Conservation (phyloP, 768 basidiomycete genomes). For the Pulveroboletus frians region DNA sequence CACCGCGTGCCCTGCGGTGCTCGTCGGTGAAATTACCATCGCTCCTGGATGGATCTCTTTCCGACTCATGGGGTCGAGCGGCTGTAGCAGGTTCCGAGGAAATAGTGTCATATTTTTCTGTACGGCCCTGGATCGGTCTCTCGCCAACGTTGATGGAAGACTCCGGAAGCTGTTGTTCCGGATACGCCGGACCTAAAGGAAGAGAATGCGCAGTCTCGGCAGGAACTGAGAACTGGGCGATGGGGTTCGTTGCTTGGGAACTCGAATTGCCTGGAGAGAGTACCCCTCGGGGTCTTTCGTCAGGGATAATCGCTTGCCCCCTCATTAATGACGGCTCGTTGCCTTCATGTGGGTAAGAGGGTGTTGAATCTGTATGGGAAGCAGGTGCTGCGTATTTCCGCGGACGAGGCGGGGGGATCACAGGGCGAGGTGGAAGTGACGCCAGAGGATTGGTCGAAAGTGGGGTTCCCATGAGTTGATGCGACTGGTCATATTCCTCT, state of each 20-base stretch:
- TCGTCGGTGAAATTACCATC: slow-evolving; percentile 10
- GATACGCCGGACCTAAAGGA: slow-evolving; percentile 6
- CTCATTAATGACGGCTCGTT: not conserved
- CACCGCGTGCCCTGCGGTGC: slow-evolving; percentile 2
- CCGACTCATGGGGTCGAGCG: slow-evolving; percentile 1
- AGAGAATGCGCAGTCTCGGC: slow-evolving; percentile 7
- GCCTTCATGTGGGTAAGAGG: not conserved
- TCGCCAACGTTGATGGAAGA: not conserved
- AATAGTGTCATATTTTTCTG: not conserved
- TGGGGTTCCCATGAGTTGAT: not conserved
- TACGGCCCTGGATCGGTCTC: not conserved
- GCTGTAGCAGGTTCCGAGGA: slow-evolving; percentile 9
- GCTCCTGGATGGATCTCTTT: slow-evolving; percentile 10
- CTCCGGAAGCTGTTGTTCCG: slow-evolving; percentile 5
- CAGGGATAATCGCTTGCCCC: not conserved
- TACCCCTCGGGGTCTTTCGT: not conserved
- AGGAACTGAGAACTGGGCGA: slow-evolving; percentile 2
- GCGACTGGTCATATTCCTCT: slow-evolving; percentile 14
- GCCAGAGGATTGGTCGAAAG: not conserved
- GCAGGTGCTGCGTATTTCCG: slow-evolving; percentile 3
- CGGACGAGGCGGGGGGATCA: slow-evolving; percentile 26
- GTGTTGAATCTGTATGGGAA: not conserved
- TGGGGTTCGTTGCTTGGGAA: slow-evolving; percentile 9
- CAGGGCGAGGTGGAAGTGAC: slow-evolving; percentile 15
- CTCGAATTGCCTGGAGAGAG: not conserved